Evolutionary conservation across 768 basidiomycete genomes (phyloP).

Genomic region (Pleurotus citrinopileatus): DNA sequence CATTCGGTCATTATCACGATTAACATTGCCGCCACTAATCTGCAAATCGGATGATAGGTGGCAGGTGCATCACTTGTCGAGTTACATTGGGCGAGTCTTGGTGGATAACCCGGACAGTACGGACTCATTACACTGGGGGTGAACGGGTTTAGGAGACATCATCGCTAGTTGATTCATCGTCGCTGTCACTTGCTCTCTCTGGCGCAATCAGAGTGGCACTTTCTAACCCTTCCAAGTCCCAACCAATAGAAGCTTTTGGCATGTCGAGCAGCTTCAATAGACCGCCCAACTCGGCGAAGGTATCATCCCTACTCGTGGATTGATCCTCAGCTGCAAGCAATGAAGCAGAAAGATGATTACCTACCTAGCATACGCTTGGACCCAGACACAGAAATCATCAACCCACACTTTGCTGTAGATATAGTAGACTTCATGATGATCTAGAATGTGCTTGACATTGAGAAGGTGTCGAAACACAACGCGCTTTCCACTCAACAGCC

Average conservation of each 20-base stretch:
- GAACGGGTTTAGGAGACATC: too few species aligned
- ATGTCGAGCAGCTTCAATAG: constrained; percentile 39
- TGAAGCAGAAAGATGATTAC: constrained; percentile 17
- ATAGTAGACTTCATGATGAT: constrained; percentile 84
- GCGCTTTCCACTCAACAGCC: constrained; percentile 61
- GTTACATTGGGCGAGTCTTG: too few species aligned
- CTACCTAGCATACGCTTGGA: constrained; percentile 66
- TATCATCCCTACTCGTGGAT: constrained; percentile 47
- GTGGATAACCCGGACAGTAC: too few species aligned
- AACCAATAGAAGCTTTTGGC: constrained; percentile 57
- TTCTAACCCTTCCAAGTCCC: constrained; percentile 72
- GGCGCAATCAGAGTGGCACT: constrained; percentile 38
- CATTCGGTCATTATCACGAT: too few species aligned
- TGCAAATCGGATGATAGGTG: too few species aligned
- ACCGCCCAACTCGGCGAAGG: constrained; percentile 43
- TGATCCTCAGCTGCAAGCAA: neutral
- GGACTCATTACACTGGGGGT: too few species aligned
- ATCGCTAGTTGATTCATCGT: constrained; percentile 73
- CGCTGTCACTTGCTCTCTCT: constrained; percentile 57
- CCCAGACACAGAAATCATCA: constrained; percentile 84
- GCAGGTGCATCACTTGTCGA: too few species aligned
- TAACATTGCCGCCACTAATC: too few species aligned
- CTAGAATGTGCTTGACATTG: constrained; percentile 69
- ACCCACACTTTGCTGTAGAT: constrained; percentile 88
- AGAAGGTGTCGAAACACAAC: constrained; percentile 63